Evolutionary conservation across 169 alveolate genomes (phyloP).

Genomic region (Plasmodium coatneyi): DNA sequence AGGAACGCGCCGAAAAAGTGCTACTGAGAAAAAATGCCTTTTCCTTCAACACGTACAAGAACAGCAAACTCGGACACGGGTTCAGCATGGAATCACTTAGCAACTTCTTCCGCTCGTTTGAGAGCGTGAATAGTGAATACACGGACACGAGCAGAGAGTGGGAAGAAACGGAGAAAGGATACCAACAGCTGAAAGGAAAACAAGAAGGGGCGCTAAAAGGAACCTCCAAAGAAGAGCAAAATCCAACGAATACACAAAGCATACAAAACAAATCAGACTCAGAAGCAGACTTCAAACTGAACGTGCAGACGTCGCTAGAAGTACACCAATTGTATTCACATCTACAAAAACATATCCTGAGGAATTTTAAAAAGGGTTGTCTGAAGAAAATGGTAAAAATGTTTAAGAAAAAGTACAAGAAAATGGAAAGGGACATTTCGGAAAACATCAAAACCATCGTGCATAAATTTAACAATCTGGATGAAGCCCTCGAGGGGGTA

Average conservation of each 20-base stretch:
- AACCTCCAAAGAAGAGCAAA: not conserved
- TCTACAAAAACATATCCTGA: not conserved
- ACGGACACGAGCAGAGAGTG: not conserved
- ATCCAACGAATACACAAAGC: not conserved
- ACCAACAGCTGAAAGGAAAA: not conserved
- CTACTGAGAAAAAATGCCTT: not conserved
- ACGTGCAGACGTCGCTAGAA: not conserved
- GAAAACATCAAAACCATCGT: conserved; percentile 17
- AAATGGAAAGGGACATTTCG: conserved; percentile 39
- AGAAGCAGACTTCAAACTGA: not conserved
- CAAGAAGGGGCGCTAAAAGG: not conserved
- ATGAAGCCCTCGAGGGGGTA: not conserved
- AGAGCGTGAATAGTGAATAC: conserved; percentile 6
- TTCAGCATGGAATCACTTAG: not conserved
- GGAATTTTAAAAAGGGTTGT: conserved; percentile 20
- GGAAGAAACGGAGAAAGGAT: not conserved
- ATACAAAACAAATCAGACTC: not conserved
- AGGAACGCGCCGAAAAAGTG: not conserved
- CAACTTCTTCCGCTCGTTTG: not conserved
- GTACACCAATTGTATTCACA: not conserved
- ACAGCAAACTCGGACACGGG: not conserved
- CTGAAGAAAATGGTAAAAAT: conserved; percentile 41
- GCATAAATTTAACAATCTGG: not conserved
- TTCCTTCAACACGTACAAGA: not conserved
- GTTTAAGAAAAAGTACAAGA: conserved; percentile 7